Evolutionary conservation across 805 yeast genomes (phyloP).

Genomic region (Lachancea kluyveri): DNA sequence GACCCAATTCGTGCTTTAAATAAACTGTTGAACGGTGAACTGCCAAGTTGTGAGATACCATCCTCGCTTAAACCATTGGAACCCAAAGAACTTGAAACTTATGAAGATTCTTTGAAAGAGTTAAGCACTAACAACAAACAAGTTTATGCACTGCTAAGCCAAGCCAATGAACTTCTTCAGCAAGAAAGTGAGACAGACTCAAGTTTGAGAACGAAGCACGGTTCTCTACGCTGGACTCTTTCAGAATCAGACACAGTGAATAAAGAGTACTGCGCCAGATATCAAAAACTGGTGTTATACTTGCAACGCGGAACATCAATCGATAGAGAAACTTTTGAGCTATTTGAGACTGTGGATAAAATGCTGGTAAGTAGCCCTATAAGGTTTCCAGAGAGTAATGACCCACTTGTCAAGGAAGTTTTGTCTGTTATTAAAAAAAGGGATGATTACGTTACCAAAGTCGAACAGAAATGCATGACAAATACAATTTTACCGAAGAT

Average conservation of each 20-base stretch:
- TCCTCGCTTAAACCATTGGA: slow-evolving; percentile 57
- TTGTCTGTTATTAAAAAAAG: slow-evolving; percentile 31
- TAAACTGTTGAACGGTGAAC: slow-evolving; percentile 36
- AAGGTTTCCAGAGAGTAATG: slow-evolving; percentile 23
- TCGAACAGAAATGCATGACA: slow-evolving; percentile 41
- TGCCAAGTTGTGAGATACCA: slow-evolving; percentile 49
- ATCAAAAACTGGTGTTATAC: slow-evolving; percentile 42
- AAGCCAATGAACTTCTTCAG: slow-evolving; percentile 40
- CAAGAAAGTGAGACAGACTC: slow-evolving; percentile 54
- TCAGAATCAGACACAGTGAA: slow-evolving; percentile 41
- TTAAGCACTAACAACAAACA: slow-evolving; percentile 42
- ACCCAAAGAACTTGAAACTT: slow-evolving; percentile 50
- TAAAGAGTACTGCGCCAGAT: slow-evolving; percentile 32
- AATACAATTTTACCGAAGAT: slow-evolving; percentile 48
- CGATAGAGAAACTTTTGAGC: slow-evolving; percentile 46
- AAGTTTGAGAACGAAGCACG: slow-evolving; percentile 43
- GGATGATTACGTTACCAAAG: slow-evolving; percentile 30
- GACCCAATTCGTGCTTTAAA: slow-evolving; percentile 45
- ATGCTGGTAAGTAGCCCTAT: slow-evolving; percentile 36
- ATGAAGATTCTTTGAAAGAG: slow-evolving; percentile 47
- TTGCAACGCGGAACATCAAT: slow-evolving; percentile 54
- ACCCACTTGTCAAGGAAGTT: slow-evolving; percentile 33
- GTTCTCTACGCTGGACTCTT: slow-evolving; percentile 50
- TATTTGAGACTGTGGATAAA: slow-evolving; percentile 44
- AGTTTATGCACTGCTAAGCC: slow-evolving; percentile 38